Evolutionary conservation across 2,329 filamentous ascomycete species (phyloP).

Genomic region (Boeremia lycopersici): DNA sequence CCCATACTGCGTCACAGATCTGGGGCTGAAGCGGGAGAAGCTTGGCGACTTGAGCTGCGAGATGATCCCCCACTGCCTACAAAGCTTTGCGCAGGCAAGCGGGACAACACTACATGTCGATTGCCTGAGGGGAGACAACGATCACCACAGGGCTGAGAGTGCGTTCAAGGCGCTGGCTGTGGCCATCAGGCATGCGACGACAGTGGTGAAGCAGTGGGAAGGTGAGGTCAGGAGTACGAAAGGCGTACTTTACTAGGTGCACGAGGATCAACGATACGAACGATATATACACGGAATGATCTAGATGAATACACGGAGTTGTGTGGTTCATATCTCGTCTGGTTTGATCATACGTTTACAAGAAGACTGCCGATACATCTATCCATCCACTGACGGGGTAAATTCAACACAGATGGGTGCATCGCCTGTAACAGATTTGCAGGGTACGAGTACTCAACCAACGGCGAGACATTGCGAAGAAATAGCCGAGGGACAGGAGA

Average conservation of each 20-base stretch:
- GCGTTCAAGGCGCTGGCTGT: conserved; percentile 96
- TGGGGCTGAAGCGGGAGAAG: conserved; percentile 88
- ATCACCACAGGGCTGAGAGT: conserved; percentile 94
- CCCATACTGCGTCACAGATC: conserved; percentile 80
- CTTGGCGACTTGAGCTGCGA: conserved; percentile 87
- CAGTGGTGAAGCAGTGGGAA: conserved; percentile 76
- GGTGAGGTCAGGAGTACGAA: conserved; percentile 96
- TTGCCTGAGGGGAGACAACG: conserved; percentile 87
- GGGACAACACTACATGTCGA: conserved; percentile 95
- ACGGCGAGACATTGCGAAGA: too few relatives aligned
- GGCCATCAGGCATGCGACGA: conserved; percentile 78
- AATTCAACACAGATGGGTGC: too few relatives aligned
- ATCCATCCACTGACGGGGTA: too few relatives aligned
- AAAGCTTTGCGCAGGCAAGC: conserved; percentile 90
- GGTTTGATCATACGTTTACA: too few relatives aligned
- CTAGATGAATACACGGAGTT: neutral
- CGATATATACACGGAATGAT: neutral
- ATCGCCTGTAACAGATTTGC: too few relatives aligned
- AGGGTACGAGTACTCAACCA: too few relatives aligned
- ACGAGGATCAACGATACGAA: neutral
- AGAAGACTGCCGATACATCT: too few relatives aligned
- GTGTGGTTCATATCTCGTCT: neutral
- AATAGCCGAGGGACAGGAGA: too few relatives aligned
- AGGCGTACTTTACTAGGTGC: conserved; percentile 70
- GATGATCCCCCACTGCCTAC: conserved; percentile 95